phyloP scores from a whole-genome alignment of 2,329 filamentous ascomycete species.

The Macrophomina phaseolina region DNA sequence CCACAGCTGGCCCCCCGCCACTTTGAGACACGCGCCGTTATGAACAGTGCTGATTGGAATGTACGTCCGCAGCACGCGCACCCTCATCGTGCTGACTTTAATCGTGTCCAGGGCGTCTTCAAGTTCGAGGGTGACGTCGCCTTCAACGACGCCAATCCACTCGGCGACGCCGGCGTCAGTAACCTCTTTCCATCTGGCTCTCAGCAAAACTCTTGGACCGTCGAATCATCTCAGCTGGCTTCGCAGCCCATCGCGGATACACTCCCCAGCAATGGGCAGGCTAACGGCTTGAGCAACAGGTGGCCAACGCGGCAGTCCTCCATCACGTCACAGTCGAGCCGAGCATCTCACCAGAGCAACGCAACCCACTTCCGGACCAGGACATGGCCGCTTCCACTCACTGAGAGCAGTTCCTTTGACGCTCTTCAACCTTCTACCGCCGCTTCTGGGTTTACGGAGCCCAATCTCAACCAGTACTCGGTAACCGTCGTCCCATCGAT shows the following conservation, averaged over 20 bases:
- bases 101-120: neutral
- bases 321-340: neutral
- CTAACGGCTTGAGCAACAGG: neutral
- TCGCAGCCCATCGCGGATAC: neutral
- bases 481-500: neutral
- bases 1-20: neutral
- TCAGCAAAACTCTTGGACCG: neutral
- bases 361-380: neutral
- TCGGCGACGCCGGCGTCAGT: neutral
- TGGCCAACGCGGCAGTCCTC: neutral
- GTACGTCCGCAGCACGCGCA: neutral
- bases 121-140: neutral
- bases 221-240: neutral
- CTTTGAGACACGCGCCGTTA: conserved; percentile 19
- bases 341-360: neutral
- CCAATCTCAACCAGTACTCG: neutral
- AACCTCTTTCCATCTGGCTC: neutral
- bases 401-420: neutral
- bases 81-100: neutral
- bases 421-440: neutral
- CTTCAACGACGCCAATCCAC: neutral
- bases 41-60: conserved; percentile 20
- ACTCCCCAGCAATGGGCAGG: neutral
- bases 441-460: neutral
- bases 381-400: neutral